phyloP scores from a whole-genome alignment of 2,329 filamentous ascomycete genomes.

The Fusarium denticulatum region DNA sequence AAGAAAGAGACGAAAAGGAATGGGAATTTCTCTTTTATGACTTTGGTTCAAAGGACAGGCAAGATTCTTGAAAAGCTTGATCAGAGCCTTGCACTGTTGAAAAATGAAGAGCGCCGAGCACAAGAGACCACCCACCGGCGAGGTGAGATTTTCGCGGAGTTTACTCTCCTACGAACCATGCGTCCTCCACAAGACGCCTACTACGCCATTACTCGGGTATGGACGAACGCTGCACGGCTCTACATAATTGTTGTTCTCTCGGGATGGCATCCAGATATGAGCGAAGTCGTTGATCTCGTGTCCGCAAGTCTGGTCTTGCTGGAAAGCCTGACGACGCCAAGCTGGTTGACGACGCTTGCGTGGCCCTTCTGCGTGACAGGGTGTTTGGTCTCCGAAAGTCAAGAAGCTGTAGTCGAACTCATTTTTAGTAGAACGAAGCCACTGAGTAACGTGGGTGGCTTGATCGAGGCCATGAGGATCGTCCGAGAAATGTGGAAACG shows the following conservation, averaged over 20 bases:
- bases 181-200: neutral
- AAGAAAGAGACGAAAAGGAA: neutral
- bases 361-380: conserved; percentile 24
- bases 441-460: neutral
- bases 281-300: neutral
- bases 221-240: neutral
- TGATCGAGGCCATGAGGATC: conserved; percentile 2
- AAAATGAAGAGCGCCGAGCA: fast-evolving
- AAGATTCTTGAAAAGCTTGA: neutral
- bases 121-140: neutral
- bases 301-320: neutral
- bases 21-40: neutral
- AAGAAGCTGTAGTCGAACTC: neutral
- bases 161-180: neutral
- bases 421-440: neutral
- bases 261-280: neutral
- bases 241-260: neutral
- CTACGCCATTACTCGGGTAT: neutral
- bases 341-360: neutral
- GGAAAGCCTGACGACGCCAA: neutral
- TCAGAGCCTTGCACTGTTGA: neutral
- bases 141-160: neutral
- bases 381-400: neutral
- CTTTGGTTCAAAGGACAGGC: neutral
- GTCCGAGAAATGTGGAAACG: conserved; percentile 1